phyloP scores from a whole-genome alignment of 2,329 filamentous ascomycete species.

The Tolypocladium amazonense region DNA sequence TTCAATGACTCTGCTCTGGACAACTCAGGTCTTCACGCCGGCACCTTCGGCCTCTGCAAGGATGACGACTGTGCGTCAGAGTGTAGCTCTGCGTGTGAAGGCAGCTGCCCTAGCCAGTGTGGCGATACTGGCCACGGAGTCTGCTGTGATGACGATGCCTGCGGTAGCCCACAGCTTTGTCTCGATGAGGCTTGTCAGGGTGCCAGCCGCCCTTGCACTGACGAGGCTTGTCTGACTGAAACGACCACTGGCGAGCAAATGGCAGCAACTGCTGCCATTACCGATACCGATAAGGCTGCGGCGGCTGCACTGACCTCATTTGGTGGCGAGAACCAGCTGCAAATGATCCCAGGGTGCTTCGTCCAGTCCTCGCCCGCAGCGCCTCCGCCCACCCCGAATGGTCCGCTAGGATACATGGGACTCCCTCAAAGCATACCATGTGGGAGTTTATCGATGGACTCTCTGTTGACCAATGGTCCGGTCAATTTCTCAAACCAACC shows the following conservation, averaged over 20 bases:
- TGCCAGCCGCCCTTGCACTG: conserved; percentile 23
- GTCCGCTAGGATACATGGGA: conserved; percentile 2
- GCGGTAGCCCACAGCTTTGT: conserved; percentile 14
- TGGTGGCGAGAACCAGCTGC: conserved; percentile 12
- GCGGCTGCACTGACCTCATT: conserved; percentile 20
- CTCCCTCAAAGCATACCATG: conserved; percentile 9
- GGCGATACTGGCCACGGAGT: conserved; percentile 18
- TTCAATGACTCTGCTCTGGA: conserved; percentile 6
- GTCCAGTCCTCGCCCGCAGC: conserved; percentile 5
- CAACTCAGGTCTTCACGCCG: not conserved
- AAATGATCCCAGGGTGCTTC: conserved; percentile 3
- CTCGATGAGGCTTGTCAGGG: conserved; percentile 22
- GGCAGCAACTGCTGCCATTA: conserved; percentile 3
- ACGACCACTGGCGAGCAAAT: conserved; percentile 3
- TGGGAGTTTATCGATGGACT: conserved; percentile 11
- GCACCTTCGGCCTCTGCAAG: not conserved
- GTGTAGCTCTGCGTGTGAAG: conserved; percentile 24
- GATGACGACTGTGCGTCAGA: conserved; percentile 21
- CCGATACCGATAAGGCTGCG: conserved; percentile 14
- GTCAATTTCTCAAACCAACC: conserved; percentile 6
- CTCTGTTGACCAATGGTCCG: conserved; percentile 3
- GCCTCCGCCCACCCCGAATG: conserved; percentile 1
- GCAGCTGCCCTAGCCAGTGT: conserved; percentile 23
- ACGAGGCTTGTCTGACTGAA: conserved; percentile 20
- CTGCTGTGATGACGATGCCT: conserved; percentile 25